A percentile compares a stretch with the other conserved stretches of the same genome.
These are phyloP conservation scores for Colletotrichum sp. DNA, from an alignment of 2,329 filamentous ascomycete species.

Conservation along the genomic window DNA sequence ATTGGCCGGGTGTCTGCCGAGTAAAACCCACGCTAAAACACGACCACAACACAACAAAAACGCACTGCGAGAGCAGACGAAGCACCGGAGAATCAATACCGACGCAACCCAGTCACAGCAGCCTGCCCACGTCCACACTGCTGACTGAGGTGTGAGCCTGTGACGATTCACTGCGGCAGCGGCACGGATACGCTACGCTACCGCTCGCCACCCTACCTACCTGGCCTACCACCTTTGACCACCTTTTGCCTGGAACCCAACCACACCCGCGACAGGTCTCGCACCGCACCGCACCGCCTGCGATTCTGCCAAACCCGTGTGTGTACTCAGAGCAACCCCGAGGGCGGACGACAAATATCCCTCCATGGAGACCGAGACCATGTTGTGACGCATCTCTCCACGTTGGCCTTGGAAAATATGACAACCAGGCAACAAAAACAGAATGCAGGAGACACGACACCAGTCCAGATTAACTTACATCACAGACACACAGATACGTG, in stretches of 20 bases:
- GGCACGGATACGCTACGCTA: neutral
- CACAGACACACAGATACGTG: neutral
- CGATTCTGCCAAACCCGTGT: neutral
- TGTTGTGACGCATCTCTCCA: neutral
- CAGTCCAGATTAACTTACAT: neutral
- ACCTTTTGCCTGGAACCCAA: neutral
- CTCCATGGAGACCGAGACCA: neutral
- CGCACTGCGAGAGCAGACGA: neutral
- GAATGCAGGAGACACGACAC: neutral
- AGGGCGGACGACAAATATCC: neutral
- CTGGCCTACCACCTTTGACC: neutral
- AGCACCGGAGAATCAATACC: neutral
- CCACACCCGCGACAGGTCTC: neutral
- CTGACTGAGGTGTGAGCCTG: neutral
- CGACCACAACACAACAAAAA: neutral
- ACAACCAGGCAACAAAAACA: neutral
- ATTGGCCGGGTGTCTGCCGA: neutral
- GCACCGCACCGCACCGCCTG: neutral
- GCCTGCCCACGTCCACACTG: neutral
- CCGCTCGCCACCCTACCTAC: neutral
- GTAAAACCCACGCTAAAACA: constrained; percentile 8
- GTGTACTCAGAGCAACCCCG: neutral
- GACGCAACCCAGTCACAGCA: neutral
- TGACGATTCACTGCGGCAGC: neutral
- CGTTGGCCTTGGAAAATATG: neutral